Evolutionary conservation across 108 stramenopile genomes (phyloP), one percentile per base, ranked within the genome.

Genomic region (Chaetoceros muelleri): DNA sequence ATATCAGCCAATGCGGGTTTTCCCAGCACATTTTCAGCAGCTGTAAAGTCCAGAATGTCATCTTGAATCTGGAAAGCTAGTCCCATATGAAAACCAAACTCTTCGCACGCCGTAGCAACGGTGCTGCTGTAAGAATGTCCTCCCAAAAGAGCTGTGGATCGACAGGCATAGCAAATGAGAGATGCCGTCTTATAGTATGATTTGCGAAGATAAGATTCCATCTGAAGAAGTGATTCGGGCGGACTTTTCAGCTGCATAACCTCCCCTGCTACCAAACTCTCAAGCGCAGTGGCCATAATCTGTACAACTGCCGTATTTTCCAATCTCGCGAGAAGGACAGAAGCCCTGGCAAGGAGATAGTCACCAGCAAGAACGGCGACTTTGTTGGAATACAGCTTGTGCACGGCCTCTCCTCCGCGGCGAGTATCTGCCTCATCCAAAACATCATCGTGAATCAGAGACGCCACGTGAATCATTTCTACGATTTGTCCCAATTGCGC

Each of bases 391-490:
- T 95, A 98, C n/a, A 96, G 79, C 77, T 95, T 94, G 80, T 98
- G 96, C 2, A 96, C 95, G 16, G 95, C 93, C 67, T 89, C 82
- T 19, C 94, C 96, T 8, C 96, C 96, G 22, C 96, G 68, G 30
- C 96, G 80, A 23, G 91, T 95, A 25, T 96, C 94, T 52, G 96
- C 95, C 73, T 98, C 96, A 53, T 96, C 96, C 52, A 98, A 78
- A 5, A 98, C 95, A 59, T 98, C 96, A 58, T 98, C 96, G 67
- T 98, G 96, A 53, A 98, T 98, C 13, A 98, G 67, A 0, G 85
- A 87, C 5, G 96, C 96, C 1, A 98, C 96, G 64, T 98, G 96
- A 70, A 98, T 98, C 96, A 98, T 98, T 64, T 98, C 96, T 24
- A 96, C 95, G 60, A 98, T 96, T 64, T 96, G 95, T 2, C 94